These are phyloP conservation scores for Ceratobasidium sp. DNA, from an alignment of 1,284 basidiomycete genomes.

Conservation along the genomic window DNA sequence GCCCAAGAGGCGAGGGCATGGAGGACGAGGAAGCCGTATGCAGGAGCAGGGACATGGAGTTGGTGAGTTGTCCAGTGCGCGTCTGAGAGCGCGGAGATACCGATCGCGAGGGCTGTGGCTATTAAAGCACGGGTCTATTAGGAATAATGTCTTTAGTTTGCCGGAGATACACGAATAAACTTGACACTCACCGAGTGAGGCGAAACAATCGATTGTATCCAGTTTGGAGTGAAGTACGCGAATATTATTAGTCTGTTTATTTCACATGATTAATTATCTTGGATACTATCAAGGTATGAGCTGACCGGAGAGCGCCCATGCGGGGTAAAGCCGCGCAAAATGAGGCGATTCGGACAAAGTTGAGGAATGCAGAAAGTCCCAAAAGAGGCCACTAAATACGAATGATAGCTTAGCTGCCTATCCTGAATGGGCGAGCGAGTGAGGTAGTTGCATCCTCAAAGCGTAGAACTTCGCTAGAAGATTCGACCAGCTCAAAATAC, in stretches of 20 bases:
- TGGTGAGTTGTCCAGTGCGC: conserved; percentile 17
- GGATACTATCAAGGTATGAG: conserved; percentile 58
- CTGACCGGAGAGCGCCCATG: conserved; percentile 28
- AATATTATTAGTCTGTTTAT: conserved; percentile 68
- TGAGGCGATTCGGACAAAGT: conserved; percentile 34
- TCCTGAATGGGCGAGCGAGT: not conserved
- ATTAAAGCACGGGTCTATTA: conserved; percentile 15
- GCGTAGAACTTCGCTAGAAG: no score
- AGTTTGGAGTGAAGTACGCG: conserved; percentile 70
- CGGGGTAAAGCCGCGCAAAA: conserved; percentile 33
- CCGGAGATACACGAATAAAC: not conserved
- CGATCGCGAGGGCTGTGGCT: conserved; percentile 31
- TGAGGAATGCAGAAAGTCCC: conserved; percentile 31
- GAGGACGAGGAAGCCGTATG: conserved; percentile 30
- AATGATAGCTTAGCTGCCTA: not conserved
- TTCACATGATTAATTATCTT: not conserved
- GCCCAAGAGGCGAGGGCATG: conserved; percentile 38
- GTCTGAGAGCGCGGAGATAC: conserved; percentile 35
- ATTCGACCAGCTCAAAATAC: not conserved
- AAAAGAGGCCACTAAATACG: conserved; percentile 23
- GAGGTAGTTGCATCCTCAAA: no score
- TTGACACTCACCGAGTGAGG: conserved; percentile 59
- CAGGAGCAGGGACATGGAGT: conserved; percentile 37
- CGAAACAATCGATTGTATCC: conserved; percentile 65
- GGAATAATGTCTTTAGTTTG: not conserved